Evolutionary conservation across 164 flowering plant species (phyloP), one percentile per base, ranked within the genome.

Genomic region (Protea cynaroides): DNA sequence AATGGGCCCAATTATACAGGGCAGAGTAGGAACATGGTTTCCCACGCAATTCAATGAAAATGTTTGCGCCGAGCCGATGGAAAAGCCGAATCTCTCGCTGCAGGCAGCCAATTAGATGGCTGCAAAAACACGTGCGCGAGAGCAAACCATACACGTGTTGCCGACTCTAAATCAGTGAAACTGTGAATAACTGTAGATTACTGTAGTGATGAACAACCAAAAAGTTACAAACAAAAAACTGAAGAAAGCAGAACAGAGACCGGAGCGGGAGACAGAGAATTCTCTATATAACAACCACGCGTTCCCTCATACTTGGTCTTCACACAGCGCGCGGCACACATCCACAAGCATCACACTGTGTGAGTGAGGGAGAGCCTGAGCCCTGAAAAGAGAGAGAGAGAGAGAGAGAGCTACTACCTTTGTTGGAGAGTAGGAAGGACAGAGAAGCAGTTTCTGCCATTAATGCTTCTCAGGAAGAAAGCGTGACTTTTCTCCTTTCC

Each of bases 391-490:
- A 66, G 56, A 29, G 58, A 38, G 34, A 29, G 34, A 29, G 34
- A 29, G 34, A 29, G 52, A 25, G 14, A 44, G 49, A 44, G 49
- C 4, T 18, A 49, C 19, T 49, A 1, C 1, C 19, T 11, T 18
- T 49, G 18, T 49, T 25, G 61, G 44, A 55, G 46, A 61, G 49
- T 51, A 46, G 21, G 36, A 58, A 29, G 34, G 52, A 36, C 50
- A 15, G 21, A 8, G 52, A 8, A 60, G 50, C 18, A 24, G 47
- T 54, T 55, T 37, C 59, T 52, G 21, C 62, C 66, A 62, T 68
- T 62, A 68, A 68, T 68, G 66, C 55, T 56, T 62, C 61, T 62
- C 71, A 68, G 49, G 29, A 25, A 68, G 46, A 46, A 44, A 62
- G 62, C 57, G 71, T 68, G 66, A 68, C 14, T 51, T 49, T 34